A percentile compares a stretch with the other conserved stretches of the same genome.
Evolutionary conservation across 2,329 filamentous ascomycete genomes (phyloP).

Genomic region (Dothideomycetidae sp.): DNA sequence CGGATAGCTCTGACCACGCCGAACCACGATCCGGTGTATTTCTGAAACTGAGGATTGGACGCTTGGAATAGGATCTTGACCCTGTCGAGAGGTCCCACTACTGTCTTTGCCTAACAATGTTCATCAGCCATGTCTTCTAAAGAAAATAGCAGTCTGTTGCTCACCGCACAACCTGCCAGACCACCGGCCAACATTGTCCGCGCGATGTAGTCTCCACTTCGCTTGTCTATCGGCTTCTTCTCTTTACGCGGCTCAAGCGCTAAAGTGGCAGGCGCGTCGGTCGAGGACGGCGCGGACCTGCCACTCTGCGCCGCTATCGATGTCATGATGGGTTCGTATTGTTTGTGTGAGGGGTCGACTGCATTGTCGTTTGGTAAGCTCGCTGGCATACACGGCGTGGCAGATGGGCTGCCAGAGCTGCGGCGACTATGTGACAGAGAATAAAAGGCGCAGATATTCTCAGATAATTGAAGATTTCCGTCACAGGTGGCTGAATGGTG

Average conservation of each 20-base stretch:
- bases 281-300: constrained; percentile 33
- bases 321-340: constrained; percentile 23
- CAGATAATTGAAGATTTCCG: no score
- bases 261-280: constrained; percentile 39
- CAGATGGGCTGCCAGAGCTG: not conserved
- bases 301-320: constrained; percentile 13
- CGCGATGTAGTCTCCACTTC: constrained; percentile 70
- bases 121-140: constrained; percentile 2
- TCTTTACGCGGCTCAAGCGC: constrained; percentile 26
- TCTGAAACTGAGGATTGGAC: constrained; percentile 81
- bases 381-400: constrained; percentile 23
- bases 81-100: constrained; percentile 88
- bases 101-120: constrained; percentile 66
- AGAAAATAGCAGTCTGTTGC: constrained; percentile 23
- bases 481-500: no score
- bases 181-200: constrained; percentile 78
- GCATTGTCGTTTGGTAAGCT: constrained; percentile 23
- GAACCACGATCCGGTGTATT: constrained; percentile 80
- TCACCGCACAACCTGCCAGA: constrained; percentile 78
- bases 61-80: constrained; percentile 99
- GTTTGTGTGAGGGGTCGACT: constrained; percentile 10
- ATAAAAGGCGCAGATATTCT: no score
- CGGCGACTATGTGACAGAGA: not conserved
- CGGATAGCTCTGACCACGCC: constrained; percentile 70
- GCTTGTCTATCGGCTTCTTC: constrained; percentile 47